Evolutionary conservation across 148 eudicot species (phyloP).

Genomic region (Persicaria maculosa): DNA sequence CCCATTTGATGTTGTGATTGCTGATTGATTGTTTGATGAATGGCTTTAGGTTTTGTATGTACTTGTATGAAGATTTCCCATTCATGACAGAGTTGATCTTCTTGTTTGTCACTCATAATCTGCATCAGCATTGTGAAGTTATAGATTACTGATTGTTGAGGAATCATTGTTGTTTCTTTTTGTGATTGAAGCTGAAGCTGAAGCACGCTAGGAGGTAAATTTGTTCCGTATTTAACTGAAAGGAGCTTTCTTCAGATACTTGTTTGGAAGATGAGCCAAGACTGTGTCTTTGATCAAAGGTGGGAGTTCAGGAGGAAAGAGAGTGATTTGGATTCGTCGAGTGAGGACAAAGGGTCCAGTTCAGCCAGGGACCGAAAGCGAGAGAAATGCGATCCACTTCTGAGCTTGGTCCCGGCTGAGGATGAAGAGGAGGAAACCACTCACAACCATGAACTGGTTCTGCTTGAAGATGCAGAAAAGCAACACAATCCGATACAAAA

Average conservation of each 20-base stretch:
- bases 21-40: background rate
- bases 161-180: background rate
- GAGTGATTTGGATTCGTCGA: slow-evolving; percentile 11
- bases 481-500: background rate
- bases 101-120: background rate
- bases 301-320: slow-evolving; percentile 15
- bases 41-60: background rate
- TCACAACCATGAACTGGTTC: background rate
- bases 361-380: background rate
- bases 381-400: background rate
- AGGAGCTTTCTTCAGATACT: background rate
- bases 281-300: background rate
- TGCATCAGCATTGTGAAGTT: background rate
- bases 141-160: background rate
- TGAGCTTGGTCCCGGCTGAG: background rate
- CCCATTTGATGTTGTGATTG: too few relatives aligned
- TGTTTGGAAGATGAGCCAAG: slow-evolving; percentile 12
- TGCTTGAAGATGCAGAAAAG: background rate
- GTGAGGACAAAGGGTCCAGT: background rate
- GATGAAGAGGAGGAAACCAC: slow-evolving; percentile 5
- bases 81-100: background rate
- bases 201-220: background rate
- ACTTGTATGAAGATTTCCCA: background rate
- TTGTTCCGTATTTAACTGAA: background rate
- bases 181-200: background rate